Evolutionary conservation across 345 rosid species (phyloP).

Genomic region (Orychophragmus violaceus): DNA sequence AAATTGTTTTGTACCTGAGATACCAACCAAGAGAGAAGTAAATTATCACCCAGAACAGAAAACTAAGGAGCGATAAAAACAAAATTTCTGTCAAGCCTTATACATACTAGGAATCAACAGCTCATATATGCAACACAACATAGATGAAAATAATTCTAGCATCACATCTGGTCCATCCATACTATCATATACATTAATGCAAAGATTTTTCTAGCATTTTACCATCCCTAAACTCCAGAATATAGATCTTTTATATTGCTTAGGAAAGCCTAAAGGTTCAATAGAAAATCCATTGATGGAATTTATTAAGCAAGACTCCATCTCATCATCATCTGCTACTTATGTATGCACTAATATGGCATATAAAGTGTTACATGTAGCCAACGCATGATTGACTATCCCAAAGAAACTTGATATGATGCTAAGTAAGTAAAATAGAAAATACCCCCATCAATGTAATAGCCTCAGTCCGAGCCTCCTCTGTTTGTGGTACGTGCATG

Average conservation of each 20-base stretch:
- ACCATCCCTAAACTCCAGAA: not conserved
- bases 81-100: not conserved
- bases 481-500: constrained; percentile 98
- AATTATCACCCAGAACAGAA: constrained; percentile 11
- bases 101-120: constrained; percentile 6
- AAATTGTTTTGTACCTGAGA: constrained; percentile 94
- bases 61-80: not conserved
- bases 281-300: not conserved
- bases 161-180: not conserved
- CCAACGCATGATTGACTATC: constrained; percentile 6
- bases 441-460: constrained; percentile 92
- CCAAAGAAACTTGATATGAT: constrained; percentile 10
- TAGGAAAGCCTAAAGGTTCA: constrained; percentile 1
- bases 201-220: not conserved
- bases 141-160: not conserved
- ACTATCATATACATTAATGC: not conserved
- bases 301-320: constrained; percentile 4
- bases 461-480: constrained; percentile 98
- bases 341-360: not conserved
- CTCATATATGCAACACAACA: constrained; percentile 1
- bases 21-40: constrained; percentile 16
- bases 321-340: constrained; percentile 1
- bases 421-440: constrained; percentile 28
- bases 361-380: not conserved
- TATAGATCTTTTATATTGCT: not conserved